Evolutionary conservation across 768 basidiomycete species (phyloP).

Genomic region (Collybia mongolica): DNA sequence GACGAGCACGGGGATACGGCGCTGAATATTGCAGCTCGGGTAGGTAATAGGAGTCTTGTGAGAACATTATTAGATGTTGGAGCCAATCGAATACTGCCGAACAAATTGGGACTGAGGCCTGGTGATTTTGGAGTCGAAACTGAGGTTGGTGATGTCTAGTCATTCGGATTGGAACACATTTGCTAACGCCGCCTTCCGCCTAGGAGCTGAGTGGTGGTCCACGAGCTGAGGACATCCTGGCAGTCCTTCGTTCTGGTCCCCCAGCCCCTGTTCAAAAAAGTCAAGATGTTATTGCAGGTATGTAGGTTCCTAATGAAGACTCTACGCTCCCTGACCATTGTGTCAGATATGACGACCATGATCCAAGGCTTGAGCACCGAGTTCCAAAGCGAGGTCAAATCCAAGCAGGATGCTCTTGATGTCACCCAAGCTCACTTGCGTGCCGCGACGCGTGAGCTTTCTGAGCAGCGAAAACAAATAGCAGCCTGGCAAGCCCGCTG

Average conservation of each 20-base stretch:
- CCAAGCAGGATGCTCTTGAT: constrained; percentile 86
- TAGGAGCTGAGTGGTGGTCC: constrained; percentile 72
- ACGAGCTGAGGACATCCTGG: constrained; percentile 78
- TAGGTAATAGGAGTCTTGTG: constrained; percentile 88
- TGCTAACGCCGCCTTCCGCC: constrained; percentile 1
- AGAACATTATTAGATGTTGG: constrained; percentile 87
- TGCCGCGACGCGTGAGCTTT: constrained; percentile 85
- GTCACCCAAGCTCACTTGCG: constrained; percentile 85
- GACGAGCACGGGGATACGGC: constrained; percentile 97
- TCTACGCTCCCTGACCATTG: constrained; percentile 4
- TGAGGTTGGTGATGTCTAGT: constrained; percentile 55
- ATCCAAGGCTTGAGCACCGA: constrained; percentile 77
- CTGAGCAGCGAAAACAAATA: constrained; percentile 87
- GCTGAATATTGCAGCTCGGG: constrained; percentile 90
- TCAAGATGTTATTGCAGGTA: constrained; percentile 81
- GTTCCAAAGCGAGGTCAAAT: constrained; percentile 80
- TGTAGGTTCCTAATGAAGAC: constrained; percentile 1
- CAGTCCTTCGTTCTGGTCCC: constrained; percentile 70
- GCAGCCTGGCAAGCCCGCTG: constrained; percentile 71
- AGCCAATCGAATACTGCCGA: constrained; percentile 84
- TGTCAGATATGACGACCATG: constrained; percentile 74
- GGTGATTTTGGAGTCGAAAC: constrained; percentile 95
- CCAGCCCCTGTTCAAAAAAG: constrained; percentile 83
- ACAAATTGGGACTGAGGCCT: constrained; percentile 91
- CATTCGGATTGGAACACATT: not conserved